Base-by-base conservation (phyloP, 2,329 filamentous ascomycete genomes). In the Alternaria incomplexa region DNA sequence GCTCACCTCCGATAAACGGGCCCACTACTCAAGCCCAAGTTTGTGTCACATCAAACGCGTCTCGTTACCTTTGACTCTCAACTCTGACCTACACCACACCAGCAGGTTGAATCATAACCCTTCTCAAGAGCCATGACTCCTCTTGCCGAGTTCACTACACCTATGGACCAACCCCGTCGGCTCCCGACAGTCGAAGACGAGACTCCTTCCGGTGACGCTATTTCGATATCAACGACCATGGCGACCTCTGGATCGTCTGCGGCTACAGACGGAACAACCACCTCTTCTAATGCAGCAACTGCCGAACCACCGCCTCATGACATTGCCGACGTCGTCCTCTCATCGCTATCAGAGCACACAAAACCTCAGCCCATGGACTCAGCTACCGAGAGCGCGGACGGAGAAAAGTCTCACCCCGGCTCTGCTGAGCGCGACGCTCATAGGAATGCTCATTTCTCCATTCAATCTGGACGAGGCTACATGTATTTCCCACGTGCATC, bases 101-200 rank as follows among this genome's bases (percentile, higher is more conserved):
- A 40, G 36, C 0, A 11, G 6, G 15, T 11, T 40, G 4, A 17
- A 1, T 40, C 0, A 40, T 3, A 1, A 4, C 36, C 1, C 36
- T 17, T 10, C 36, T 40, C n/a, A 2, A 40, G 3, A 40, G 36
- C 4, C n/a, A 40, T 40, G 36, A 10, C 36, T 40, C 5, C 36
- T 11, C 4, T 9, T 11, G 4, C 9, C 36, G 36, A 40, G n/a
- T 2, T 11, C 36, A 40, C 36, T 17, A 1, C n/a, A 3, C n/a
- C 36, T 0, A 40, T 6, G 5, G 15, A 40, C 0, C 0, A 17
- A 40, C 15, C 36, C 4, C n/a, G n/a, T 2, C 36, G 36, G 0
- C 17, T 40, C 36, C 36, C 36, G n/a, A 40, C 36, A 17, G 36
- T 40, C 36, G n/a, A 40, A 40, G 36, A 40, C 8, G 36, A 40